Evolutionary conservation across 768 basidiomycete species (phyloP), one percentile per base, ranked within the genome.

Genomic region (Inosperma sp.): DNA sequence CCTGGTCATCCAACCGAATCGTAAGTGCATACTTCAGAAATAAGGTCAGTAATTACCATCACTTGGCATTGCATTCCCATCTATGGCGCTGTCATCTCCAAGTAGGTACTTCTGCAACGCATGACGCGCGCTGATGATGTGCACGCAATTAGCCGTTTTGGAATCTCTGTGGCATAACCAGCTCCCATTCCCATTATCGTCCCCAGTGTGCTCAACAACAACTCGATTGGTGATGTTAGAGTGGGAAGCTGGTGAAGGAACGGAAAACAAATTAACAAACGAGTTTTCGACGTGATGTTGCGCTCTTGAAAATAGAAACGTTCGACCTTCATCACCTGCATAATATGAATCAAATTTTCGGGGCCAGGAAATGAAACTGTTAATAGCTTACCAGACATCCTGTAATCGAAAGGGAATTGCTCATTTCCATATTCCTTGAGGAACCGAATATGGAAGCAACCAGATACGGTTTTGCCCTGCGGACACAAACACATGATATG

Each of bases 111-210:
- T 41, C 23, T 53, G 54, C 4, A 58, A 47, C 0, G 51, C 25
- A n/a, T 55, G 50, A 8, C 48, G 31, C 1, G 57, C 54, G 0
- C 31, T 48, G 3, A 21, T 44, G 7, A 56, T 52, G 16, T 55
- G 57, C 2, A 17, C 7, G 25, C 54, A 55, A 16, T 33, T 4
- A 2, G 19, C 3, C 9, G 39, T 16, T 34, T 34, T 47, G 3
- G 43, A 26, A 22, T 59, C 49, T 4, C 16, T 41, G 22, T 17
- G 45, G 34, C 58, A 59, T 9, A 8, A 44, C 55, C 58, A 59
- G 1, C 23, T 44, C 4, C 58, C 55, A 26, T 39, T 19, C 1
- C 58, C 52, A 14, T 51, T 16, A 26, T 59, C 49, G 5, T 19
- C 26, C 3, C 58, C 58, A 0, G n/a, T 29, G 29, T 56, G 46